Evolutionary conservation across 371 early-diverging fungal genomes (phyloP), one percentile per base, ranked within the genome.

Genomic region (Rhizopus delemar): DNA sequence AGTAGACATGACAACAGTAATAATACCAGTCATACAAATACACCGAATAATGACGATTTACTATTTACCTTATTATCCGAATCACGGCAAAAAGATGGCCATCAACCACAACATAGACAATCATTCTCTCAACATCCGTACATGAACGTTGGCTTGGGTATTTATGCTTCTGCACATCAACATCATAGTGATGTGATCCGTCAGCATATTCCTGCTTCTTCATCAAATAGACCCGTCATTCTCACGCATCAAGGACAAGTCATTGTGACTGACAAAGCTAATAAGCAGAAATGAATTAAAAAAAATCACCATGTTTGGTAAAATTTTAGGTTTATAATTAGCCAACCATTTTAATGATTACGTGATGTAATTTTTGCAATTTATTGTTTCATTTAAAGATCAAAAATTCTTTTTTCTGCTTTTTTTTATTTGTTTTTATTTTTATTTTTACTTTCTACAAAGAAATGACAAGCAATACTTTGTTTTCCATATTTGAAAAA

Each of bases 111-210:
- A 52, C 38, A 58, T n/a, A 45, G 57, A 41, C 57, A 53, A 6
- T 41, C 38, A 6, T 57, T 46, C 46, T 32, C 46, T 22, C 22
- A 22, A 12, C 52, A 69, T 8, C 60, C 64, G 3, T 78, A 74
- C 39, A 78, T 69, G 66, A 79, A 75, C 31, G 71, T 79, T 33
- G 80, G 80, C 11, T 46, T 79, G 39, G 80, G 80, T 13, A 74
- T 79, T 7, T 79, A 79, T 63, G 80, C 80, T 13, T 79, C 80
- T n/a, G 80, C 80, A 1, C 80, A 79, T 51, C 80, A 79, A 34
- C 80, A 79, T 49, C 80, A 76, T 34, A 73, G 66, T 28, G 80
- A 79, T 66, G 80, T 79, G 0, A 79, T 79, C 16, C 61, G 71
- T n/a, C 76, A 74, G 39, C 80, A 79, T 57, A 56, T 73, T 39